Conservation (phyloP, 78 protist species). For the Dictyostelium intermedium region DNA sequence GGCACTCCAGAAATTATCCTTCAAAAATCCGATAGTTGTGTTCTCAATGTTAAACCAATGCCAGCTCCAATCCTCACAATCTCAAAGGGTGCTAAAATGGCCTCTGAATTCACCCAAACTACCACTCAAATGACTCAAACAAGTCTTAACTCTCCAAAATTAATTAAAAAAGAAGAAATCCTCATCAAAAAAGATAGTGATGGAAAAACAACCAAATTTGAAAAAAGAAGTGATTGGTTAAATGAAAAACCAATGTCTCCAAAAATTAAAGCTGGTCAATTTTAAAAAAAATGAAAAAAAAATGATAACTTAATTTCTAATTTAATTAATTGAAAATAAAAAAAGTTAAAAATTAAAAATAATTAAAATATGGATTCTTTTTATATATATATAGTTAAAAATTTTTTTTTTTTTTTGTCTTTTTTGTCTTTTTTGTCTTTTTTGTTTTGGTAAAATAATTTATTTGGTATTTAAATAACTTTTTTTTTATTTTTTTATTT, state of each 20-base stretch:
- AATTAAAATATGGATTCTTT: neutral
- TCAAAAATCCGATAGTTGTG: slow-evolving; percentile 40
- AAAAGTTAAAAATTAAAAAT: neutral
- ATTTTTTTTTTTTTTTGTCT: neutral
- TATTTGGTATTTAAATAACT: too few species aligned
- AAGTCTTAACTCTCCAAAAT: neutral
- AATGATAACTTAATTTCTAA: neutral
- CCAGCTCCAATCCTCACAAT: slow-evolving; percentile 28
- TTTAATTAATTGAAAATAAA: neutral
- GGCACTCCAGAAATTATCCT: slow-evolving; percentile 69
- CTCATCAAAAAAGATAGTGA: neutral
- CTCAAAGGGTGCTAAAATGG: slow-evolving; percentile 7
- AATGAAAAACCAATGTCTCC: slow-evolving; percentile 26
- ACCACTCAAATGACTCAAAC: neutral
- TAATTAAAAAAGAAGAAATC: slow-evolving; percentile 25
- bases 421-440: neutral
- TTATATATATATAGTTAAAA: too few species aligned
- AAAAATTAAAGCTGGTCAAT: slow-evolving; percentile 1
- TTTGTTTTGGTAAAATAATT: neutral
- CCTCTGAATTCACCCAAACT: neutral
- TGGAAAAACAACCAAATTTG: slow-evolving; percentile 10
- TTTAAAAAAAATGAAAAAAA: neutral
- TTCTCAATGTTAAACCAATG: slow-evolving; percentile 40
- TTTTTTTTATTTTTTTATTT: neutral
- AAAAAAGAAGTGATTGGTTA: slow-evolving; percentile 39